Percentiles rank a stretch among this genome's conserved stretches.
phyloP scores from a whole-genome alignment of 1,139 yeast species.

The Kurtzmaniella quercitrusa region DNA sequence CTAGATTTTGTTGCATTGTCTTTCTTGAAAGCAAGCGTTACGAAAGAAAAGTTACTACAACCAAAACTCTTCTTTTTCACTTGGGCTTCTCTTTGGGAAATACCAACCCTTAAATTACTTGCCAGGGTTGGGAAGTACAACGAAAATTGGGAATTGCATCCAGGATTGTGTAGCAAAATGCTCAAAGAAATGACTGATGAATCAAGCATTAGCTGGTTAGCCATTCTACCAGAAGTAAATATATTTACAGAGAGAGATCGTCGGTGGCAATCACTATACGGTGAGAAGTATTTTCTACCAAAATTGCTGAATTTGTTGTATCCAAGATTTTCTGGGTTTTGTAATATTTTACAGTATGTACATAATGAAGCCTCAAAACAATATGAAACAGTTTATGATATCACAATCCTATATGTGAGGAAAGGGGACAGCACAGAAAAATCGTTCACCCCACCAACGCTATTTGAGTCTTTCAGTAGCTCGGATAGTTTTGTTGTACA shows the following conservation, averaged over 20 bases:
- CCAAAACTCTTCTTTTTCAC: conserved; percentile 53
- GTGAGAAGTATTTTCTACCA: conserved; percentile 52
- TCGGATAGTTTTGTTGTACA: conserved; percentile 38
- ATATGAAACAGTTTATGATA: conserved; percentile 46
- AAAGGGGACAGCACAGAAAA: not conserved
- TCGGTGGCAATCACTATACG: conserved; percentile 12
- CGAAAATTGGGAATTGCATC: conserved; percentile 61
- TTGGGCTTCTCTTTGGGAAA: conserved; percentile 57
- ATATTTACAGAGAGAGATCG: conserved; percentile 46
- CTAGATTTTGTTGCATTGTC: conserved; percentile 52
- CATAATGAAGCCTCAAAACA: conserved; percentile 25
- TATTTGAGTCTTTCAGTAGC: conserved; percentile 36
- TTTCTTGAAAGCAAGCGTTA: conserved; percentile 27
- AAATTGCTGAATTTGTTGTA: conserved; percentile 51
- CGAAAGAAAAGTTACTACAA: conserved; percentile 14
- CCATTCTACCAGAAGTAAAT: conserved; percentile 72
- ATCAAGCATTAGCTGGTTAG: conserved; percentile 50
- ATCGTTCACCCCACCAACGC: not conserved
- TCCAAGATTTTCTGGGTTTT: conserved; percentile 58
- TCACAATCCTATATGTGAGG: conserved; percentile 43
- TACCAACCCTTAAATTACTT: conserved; percentile 45
- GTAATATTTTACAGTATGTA: conserved; percentile 45
- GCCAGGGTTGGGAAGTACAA: conserved; percentile 46
- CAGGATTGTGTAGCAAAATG: conserved; percentile 17
- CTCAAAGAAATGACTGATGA: conserved; percentile 22